Evolutionary conservation across 257 asterid genomes (phyloP).

Genomic region (Thymus mandschuricus): DNA sequence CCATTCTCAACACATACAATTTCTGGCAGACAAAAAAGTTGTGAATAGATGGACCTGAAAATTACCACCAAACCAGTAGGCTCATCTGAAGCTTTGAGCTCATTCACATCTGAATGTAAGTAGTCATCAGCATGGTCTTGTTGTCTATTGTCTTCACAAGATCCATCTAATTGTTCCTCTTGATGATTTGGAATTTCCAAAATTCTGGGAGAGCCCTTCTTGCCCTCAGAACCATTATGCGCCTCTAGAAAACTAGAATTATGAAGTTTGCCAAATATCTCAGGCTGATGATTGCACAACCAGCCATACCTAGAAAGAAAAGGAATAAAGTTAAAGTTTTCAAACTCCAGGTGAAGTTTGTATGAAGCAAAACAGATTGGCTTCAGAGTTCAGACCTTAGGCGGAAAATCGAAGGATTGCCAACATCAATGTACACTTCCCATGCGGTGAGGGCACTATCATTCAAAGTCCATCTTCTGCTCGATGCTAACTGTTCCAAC

Average conservation of each 20-base stretch:
- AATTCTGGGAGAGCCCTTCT: conserved; percentile 32
- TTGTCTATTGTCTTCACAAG: conserved; percentile 38
- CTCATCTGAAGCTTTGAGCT: conserved; percentile 37
- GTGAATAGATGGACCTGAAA: conserved; percentile 20
- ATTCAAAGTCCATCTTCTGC: conserved; percentile 69
- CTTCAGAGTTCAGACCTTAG: conserved; percentile 69
- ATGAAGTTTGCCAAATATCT: conserved; percentile 37
- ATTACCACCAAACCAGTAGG: conserved; percentile 49
- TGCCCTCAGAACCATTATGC: conserved; percentile 39
- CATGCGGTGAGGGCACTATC: conserved; percentile 62
- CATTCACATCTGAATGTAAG: conserved; percentile 39
- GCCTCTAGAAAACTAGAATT: conserved; percentile 40
- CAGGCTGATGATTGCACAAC: conserved; percentile 49
- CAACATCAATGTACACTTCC: conserved; percentile 65
- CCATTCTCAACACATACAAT: conserved; percentile 19
- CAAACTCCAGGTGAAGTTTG: conserved; percentile 5
- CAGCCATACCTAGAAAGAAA: conserved; percentile 75
- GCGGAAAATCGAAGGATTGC: conserved; percentile 73
- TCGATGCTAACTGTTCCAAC: conserved; percentile 52
- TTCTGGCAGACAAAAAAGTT: neutral
- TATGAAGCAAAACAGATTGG: conserved; percentile 26
- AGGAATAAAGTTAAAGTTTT: conserved; percentile 19
- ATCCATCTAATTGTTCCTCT: conserved; percentile 29
- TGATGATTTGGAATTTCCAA: conserved; percentile 36
- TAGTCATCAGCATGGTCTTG: conserved; percentile 38